phyloP scores from a whole-genome alignment of 805 yeast species.

The Saccharomycopsis lassenensis region DNA sequence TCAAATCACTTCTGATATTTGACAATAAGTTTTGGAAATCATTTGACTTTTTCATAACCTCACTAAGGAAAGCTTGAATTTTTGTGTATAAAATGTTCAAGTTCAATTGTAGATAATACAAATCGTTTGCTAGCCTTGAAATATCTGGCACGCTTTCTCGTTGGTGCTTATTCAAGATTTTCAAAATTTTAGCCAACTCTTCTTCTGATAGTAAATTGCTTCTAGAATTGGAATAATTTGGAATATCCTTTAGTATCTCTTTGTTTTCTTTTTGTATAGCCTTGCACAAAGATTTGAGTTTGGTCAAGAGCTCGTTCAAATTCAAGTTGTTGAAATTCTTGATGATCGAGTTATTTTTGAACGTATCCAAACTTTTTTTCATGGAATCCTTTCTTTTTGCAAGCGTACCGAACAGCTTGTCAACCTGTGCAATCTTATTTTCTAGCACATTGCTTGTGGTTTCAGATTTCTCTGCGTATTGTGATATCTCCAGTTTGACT shows the following conservation, averaged over 20 bases:
- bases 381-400: constrained; percentile 31
- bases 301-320: constrained; percentile 18
- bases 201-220: constrained; percentile 14
- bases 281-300: constrained; percentile 18
- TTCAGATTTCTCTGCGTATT: constrained; percentile 25
- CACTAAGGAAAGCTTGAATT: constrained; percentile 17
- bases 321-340: constrained; percentile 21
- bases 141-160: constrained; percentile 25
- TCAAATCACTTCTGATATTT: constrained; percentile 20
- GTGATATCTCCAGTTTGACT: constrained; percentile 23
- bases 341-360: constrained; percentile 29
- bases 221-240: constrained; percentile 15
- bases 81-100: constrained; percentile 28
- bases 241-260: constrained; percentile 14
- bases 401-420: constrained; percentile 25
- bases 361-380: constrained; percentile 31
- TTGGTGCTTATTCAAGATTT: constrained; percentile 21
- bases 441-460: constrained; percentile 17
- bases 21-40: constrained; percentile 6
- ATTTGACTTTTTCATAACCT: constrained; percentile 18
- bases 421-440: constrained; percentile 22
- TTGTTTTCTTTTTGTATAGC: constrained; percentile 21
- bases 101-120: constrained; percentile 27
- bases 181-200: constrained; percentile 14
- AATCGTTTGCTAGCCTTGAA: constrained; percentile 24